Base-by-base conservation (phyloP, 352 stramenopile species). In the Globisporangium heterothallicum region DNA sequence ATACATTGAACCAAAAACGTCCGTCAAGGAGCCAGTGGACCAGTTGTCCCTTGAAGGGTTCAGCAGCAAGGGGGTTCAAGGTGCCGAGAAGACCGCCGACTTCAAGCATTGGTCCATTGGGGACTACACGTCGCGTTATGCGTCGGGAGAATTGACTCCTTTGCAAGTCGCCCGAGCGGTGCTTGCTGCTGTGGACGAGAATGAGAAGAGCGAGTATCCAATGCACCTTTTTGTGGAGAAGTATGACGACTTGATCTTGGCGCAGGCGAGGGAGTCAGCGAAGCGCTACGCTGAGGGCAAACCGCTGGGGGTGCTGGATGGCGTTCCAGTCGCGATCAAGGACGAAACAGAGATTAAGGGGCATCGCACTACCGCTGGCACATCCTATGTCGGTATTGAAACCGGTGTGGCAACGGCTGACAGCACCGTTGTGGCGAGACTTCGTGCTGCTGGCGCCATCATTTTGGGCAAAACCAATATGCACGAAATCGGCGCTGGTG, bases 401-500 rank as follows among this genome's bases (percentile, higher is more conserved):
- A 59, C 68, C n/a, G 66, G 68, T 18, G 55, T 64, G 8, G 63
- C 72, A 3, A 56, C 30, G 0, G 32, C 68, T 24, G 84, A 96
- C 55, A 68, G 83, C 21, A 40, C 69, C 1, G 62, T 84, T 0
- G 64, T 95, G 10, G 63, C 72, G 4, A 60, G 81, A 16, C 72
- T 95, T 40, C 73, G 83, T 26, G 66, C 63, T 0, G 67, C 70
- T 27, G 91, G 88, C 56, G 89, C 87, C 10, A 78, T 97, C 9
- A 88, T 97, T 45, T 54, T 97, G 8, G 88, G 88, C 32, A 88
- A 78, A 22, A 95, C 86, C 42, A 94, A 95, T 61, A 94, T 96
- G 82, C 78, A 94, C 62, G 88, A 97, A 57, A 65, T 93, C 47
- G 89, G 89, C 7, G 69, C 60, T 0, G 70, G 79, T 35, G 63